Percentiles rank a stretch among this genome's conserved stretches.
Evolutionary conservation across 805 yeast genomes (phyloP).

Genomic region (Wickerhamiella sorbophila): DNA sequence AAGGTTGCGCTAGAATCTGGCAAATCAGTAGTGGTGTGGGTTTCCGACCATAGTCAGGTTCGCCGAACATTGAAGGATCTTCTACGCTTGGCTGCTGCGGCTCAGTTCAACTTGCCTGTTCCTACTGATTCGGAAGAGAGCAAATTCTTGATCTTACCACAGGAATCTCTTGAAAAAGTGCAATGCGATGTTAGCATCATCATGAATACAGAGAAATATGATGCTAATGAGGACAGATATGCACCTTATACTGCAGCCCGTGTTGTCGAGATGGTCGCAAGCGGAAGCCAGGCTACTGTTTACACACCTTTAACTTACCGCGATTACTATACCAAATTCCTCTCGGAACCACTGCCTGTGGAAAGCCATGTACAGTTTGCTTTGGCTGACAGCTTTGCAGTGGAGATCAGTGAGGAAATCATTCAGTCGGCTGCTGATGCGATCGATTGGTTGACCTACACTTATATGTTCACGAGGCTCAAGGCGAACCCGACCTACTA

Average conservation of each 20-base stretch:
- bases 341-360: constrained; percentile 63
- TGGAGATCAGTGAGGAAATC: constrained; percentile 55
- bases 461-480: constrained; percentile 69
- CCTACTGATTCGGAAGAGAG: background rate
- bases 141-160: background rate
- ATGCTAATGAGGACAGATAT: constrained; percentile 58
- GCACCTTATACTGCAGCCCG: constrained; percentile 54
- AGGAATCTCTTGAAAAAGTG: background rate
- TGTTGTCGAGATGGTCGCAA: constrained; percentile 22
- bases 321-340: constrained; percentile 54
- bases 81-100: background rate
- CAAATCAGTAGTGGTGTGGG: background rate
- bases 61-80: background rate
- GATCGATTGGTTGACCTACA: constrained; percentile 77
- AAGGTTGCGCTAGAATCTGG: background rate
- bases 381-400: constrained; percentile 53
- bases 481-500: constrained; percentile 79
- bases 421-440: constrained; percentile 66
- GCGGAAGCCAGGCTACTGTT: constrained; percentile 32
- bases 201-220: constrained; percentile 56
- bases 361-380: constrained; percentile 56
- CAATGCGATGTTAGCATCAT: constrained; percentile 44
- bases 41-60: background rate
- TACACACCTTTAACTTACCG: constrained; percentile 42
- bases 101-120: background rate